Base-by-base conservation (phyloP, 2,329 filamentous ascomycete species). In the Diaporthe ampelina region DNA sequence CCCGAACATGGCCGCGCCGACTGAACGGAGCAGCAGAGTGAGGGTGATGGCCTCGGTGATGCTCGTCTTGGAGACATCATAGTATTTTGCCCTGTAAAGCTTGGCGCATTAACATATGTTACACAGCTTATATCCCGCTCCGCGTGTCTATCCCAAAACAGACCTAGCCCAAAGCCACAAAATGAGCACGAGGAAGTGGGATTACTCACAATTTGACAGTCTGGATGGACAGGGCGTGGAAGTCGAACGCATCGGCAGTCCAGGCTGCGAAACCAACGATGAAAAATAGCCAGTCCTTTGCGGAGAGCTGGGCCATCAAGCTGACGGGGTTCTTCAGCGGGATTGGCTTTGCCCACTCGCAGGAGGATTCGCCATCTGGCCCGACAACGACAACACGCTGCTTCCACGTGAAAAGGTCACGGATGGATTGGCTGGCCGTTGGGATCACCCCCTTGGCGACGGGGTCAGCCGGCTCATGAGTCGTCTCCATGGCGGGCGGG, bases 221-320 rank as follows among this genome's bases (percentile, higher is more conserved):
- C 81, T 95, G 94, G 77, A 96, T 94, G 6, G 92, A 94, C 11
- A 96, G 87, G 35, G 94, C 93, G 83, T 95, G 93, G 81, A 95
- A 96, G 82, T 95, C 94, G 81, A 95, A 96, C 4, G 94, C 94
- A 81, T 96, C 94, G 73, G 93, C 94, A 1, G 91, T 93, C 94
- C 94, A 96, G 21, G 93, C 92, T 45, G 88, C 83, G 80, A 95
- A 91, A 4, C 93, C 94, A 15, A 95, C 92, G 54, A 93, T 77
- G 84, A 96, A 92, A 85, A 94, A 95, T 21, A 94, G 80, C 94
- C 94, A 96, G 80, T 93, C 91, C 75, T 87, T 89, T 32, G 85
- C 85, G 4, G 87, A 88, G 21, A 97, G 87, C 82, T 92, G 88
- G 37, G 86, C 87, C 76, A 95, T 86, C 40, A 96, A 86, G 50